Percentiles rank a stretch among this genome's conserved stretches.
phyloP scores from a whole-genome alignment of 768 basidiomycete genomes.

The Cystoderma amianthinum region DNA sequence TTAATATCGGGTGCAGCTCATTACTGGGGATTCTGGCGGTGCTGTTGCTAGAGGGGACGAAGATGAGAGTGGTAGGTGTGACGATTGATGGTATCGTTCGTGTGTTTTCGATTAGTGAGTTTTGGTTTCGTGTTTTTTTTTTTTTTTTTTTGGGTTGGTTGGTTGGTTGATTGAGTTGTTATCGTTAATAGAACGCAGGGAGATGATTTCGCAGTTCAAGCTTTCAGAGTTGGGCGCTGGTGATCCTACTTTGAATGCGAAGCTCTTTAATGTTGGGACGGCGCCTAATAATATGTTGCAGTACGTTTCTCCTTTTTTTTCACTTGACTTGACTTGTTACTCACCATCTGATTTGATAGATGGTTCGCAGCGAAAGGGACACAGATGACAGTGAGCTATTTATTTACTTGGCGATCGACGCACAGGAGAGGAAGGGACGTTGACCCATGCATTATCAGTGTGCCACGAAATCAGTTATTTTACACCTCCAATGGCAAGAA shows the following conservation, averaged over 20 bases:
- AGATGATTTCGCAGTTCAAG: constrained; percentile 92
- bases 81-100: constrained; percentile 90
- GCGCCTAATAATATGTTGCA: constrained; percentile 88
- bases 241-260: constrained; percentile 60
- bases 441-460: constrained; percentile 58
- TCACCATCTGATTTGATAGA: constrained; percentile 20
- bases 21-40: constrained; percentile 39
- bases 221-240: constrained; percentile 67
- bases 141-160: too few species aligned
- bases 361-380: constrained; percentile 91
- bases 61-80: constrained; percentile 76
- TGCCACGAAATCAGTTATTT: constrained; percentile 80
- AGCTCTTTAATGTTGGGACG: constrained; percentile 69
- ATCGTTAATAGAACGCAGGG: constrained; percentile 41
- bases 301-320: constrained; percentile 32
- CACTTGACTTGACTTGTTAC: not conserved
- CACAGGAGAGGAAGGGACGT: not conserved
- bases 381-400: constrained; percentile 72
- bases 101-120: constrained; percentile 84
- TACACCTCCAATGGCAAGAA: constrained; percentile 85
- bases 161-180: constrained; percentile 1
- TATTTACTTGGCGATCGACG: not conserved
- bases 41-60: constrained; percentile 32
- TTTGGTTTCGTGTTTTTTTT: not conserved
- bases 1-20: constrained; percentile 84